Percentiles rank a stretch among this genome's conserved stretches.
These are phyloP conservation scores for Diaporthe sp. DNA, from an alignment of 2,329 filamentous ascomycete genomes.

Conservation along the genomic window DNA sequence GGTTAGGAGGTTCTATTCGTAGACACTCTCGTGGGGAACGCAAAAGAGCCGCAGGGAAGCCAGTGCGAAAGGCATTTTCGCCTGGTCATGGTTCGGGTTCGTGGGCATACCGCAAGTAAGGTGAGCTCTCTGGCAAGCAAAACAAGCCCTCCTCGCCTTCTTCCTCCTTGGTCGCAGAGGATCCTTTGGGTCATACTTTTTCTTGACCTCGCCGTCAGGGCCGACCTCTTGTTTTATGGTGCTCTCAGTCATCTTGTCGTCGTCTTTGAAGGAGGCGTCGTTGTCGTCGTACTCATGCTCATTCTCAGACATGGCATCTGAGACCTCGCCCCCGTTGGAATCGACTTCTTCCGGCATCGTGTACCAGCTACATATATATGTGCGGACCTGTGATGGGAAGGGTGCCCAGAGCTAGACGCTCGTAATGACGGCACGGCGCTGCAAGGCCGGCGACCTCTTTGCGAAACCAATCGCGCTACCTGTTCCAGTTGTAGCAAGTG, in stretches of 20 bases:
- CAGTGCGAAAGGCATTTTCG: constrained; percentile 38
- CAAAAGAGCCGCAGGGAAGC: neutral
- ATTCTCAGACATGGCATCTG: constrained; percentile 72
- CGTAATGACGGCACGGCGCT: constrained; percentile 51
- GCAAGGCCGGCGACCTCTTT: constrained; percentile 46
- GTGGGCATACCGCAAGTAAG: constrained; percentile 93
- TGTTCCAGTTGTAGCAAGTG: constrained; percentile 39
- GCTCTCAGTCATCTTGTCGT: constrained; percentile 68
- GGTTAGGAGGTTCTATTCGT: neutral
- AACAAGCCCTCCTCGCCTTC: constrained; percentile 95
- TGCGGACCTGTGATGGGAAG: constrained; percentile 23
- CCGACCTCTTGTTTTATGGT: constrained; percentile 58
- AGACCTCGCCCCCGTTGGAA: constrained; percentile 67
- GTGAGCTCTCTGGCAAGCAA: constrained; percentile 96
- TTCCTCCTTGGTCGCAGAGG: constrained; percentile 90
- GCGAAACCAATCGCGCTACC: constrained; percentile 42
- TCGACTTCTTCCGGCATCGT: constrained; percentile 70
- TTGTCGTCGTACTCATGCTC: constrained; percentile 68
- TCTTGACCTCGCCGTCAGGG: constrained; percentile 69
- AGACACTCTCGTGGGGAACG: neutral
- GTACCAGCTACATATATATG: constrained; percentile 66
- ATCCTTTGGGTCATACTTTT: constrained; percentile 88
- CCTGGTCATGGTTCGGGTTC: constrained; percentile 41
- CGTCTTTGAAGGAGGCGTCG: constrained; percentile 60
- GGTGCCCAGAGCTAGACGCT: constrained; percentile 41